phyloP scores from a whole-genome alignment of 2,329 filamentous ascomycete species.

The Alternaria sp. region DNA sequence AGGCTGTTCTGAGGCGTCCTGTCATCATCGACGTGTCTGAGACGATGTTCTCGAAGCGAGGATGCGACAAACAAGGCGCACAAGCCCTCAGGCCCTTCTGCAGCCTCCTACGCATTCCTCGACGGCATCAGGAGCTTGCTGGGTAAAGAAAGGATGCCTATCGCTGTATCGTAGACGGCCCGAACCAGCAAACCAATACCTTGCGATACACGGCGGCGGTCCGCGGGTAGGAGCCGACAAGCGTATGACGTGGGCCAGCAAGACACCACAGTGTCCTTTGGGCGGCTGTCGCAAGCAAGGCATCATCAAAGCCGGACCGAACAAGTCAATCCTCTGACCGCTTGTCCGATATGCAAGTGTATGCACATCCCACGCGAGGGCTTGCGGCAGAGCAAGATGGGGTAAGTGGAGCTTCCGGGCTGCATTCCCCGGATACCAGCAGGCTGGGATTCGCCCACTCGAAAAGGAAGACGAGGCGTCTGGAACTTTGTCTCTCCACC shows the following conservation, averaged over 20 bases:
- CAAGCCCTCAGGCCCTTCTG: conserved; percentile 7
- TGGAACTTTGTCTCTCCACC: conserved; percentile 16
- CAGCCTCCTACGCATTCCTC: conserved; percentile 17
- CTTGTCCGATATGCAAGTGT: conserved; percentile 19
- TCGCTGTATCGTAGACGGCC: conserved; percentile 16
- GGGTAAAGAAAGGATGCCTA: conserved; percentile 3
- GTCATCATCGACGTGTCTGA: conserved; percentile 17
- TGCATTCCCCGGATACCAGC: conserved; percentile 33
- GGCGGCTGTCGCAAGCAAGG: conserved; percentile 17
- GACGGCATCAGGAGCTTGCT: conserved; percentile 7
- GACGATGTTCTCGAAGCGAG: conserved; percentile 5
- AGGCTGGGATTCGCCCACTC: conserved; percentile 19
- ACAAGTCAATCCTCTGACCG: conserved; percentile 31
- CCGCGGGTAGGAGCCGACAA: conserved; percentile 11
- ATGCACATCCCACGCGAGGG: conserved; percentile 32
- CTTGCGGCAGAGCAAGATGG: conserved; percentile 23
- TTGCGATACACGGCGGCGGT: conserved; percentile 1
- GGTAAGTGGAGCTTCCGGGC: conserved; percentile 30
- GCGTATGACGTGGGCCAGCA: conserved; percentile 15
- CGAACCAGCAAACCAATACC: conserved; percentile 19
- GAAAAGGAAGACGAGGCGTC: conserved; percentile 21
- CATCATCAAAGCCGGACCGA: conserved; percentile 8
- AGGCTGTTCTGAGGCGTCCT: conserved; percentile 25
- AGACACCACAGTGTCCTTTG: conserved; percentile 12
- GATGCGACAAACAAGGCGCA: conserved; percentile 12